These are phyloP conservation scores for Primulina tabacum DNA, from an alignment of 257 asterid species.

Conservation along the genomic window DNA sequence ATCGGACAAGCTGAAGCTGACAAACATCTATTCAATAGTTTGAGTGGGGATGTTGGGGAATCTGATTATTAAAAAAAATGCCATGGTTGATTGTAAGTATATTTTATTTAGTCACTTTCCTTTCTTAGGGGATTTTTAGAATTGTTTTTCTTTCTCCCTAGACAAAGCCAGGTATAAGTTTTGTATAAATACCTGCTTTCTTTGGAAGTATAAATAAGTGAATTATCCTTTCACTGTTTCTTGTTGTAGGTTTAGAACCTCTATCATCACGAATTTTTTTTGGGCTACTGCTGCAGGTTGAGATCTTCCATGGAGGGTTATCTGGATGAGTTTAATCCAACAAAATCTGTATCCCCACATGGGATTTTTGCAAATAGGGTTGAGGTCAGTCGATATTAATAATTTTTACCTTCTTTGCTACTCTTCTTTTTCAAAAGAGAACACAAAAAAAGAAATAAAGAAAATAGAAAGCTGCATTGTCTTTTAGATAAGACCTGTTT, in stretches of 20 bases:
- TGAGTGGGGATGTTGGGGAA: no score
- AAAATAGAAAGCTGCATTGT: background rate
- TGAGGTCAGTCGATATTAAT: constrained; percentile 50
- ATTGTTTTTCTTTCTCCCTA: no score
- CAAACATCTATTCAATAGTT: no score
- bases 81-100: no score
- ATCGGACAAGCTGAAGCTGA: no score
- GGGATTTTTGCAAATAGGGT: constrained; percentile 73
- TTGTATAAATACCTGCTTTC: no score
- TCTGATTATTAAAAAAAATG: no score
- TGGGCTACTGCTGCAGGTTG: constrained; percentile 51
- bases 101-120: no score
- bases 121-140: no score
- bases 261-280: constrained; percentile 17
- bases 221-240: background rate
- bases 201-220: no score
- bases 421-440: background rate
- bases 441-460: no score
- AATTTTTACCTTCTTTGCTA: constrained; percentile 1
- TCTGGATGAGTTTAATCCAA: constrained; percentile 78
- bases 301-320: constrained; percentile 84
- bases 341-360: constrained; percentile 62
- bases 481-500: background rate
- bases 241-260: constrained; percentile 11
- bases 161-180: no score